A percentile compares a stretch with the other conserved stretches of the same genome.
These are phyloP conservation scores for Penicillium thymicola DNA, from an alignment of 2,329 filamentous ascomycete genomes.

Conservation along the genomic window DNA sequence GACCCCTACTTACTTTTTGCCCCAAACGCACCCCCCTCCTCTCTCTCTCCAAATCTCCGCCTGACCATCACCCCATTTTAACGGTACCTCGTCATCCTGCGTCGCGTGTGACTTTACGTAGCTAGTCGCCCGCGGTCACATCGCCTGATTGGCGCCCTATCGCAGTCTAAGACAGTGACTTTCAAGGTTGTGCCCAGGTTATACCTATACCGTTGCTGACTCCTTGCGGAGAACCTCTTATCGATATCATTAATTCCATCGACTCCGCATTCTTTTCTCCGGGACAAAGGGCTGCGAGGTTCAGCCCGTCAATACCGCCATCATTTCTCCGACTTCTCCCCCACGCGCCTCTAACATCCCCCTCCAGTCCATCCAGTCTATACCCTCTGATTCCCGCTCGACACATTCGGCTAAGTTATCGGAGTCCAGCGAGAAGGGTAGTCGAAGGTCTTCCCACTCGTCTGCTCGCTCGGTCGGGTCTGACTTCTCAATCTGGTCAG, in stretches of 20 bases:
- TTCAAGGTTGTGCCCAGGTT: not conserved
- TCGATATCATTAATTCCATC: slow-evolving; percentile 5
- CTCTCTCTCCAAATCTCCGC: not conserved
- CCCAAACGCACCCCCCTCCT: slow-evolving; percentile 1
- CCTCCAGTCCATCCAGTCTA: slow-evolving; percentile 74
- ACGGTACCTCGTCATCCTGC: slow-evolving; percentile 13
- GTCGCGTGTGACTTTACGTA: slow-evolving; percentile 15
- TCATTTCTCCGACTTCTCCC: slow-evolving; percentile 71
- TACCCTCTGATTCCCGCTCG: slow-evolving; percentile 45
- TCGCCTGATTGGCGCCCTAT: slow-evolving; percentile 11
- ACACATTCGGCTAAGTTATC: slow-evolving; percentile 30
- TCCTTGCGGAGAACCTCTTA: slow-evolving; percentile 7
- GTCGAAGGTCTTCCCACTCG: slow-evolving; percentile 51
- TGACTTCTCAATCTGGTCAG: slow-evolving; percentile 81
- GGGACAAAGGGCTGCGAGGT: slow-evolving; percentile 61
- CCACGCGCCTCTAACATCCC: slow-evolving; percentile 76
- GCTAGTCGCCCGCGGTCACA: slow-evolving; percentile 8
- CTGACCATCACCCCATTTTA: slow-evolving; percentile 1
- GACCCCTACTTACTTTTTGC: not conserved
- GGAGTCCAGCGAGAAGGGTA: slow-evolving; percentile 48
- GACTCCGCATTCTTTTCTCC: slow-evolving; percentile 3
- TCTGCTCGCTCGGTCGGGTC: slow-evolving; percentile 55
- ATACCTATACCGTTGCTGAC: not conserved
- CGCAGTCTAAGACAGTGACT: not conserved
- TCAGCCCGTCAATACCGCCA: slow-evolving; percentile 76